These are phyloP conservation scores for Limtongia smithiae DNA, from an alignment of 805 yeast genomes.

Conservation along the genomic window DNA sequence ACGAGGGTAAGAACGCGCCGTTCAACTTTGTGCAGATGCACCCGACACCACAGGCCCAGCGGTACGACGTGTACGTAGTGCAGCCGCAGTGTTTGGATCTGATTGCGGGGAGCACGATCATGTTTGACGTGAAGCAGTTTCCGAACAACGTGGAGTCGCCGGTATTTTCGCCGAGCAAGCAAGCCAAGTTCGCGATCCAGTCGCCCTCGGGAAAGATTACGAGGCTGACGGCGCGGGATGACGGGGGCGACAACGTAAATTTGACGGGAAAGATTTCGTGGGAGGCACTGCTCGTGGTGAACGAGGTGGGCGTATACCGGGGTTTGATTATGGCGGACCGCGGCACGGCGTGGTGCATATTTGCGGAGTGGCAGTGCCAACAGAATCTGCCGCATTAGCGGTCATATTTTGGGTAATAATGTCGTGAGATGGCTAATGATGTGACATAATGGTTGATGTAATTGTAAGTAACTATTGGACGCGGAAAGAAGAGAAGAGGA, in stretches of 20 bases:
- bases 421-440: too few relatives aligned
- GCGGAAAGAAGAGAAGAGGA: not conserved
- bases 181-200: conserved; percentile 62
- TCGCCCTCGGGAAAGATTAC: conserved; percentile 80
- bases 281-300: conserved; percentile 57
- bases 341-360: conserved; percentile 25
- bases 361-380: conserved; percentile 80
- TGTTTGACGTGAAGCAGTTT: conserved; percentile 61
- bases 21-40: conserved; percentile 67
- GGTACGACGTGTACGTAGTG: conserved; percentile 72
- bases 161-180: conserved; percentile 13
- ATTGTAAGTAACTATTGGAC: too few relatives aligned
- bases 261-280: conserved; percentile 40
- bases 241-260: conserved; percentile 43
- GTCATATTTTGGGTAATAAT: too few relatives aligned
- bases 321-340: conserved; percentile 71
- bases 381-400: not conserved
- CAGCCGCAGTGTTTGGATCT: conserved; percentile 78
- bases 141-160: conserved; percentile 36
- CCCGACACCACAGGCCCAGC: conserved; percentile 65
- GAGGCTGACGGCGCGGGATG: conserved; percentile 44
- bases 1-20: conserved; percentile 40
- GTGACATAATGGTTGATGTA: not conserved
- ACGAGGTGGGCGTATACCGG: conserved; percentile 78
- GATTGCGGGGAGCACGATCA: conserved; percentile 54